Evolutionary conservation across 1,284 basidiomycete species (phyloP), one percentile per base, ranked within the genome.

Genomic region (Fomitopsis betulina): DNA sequence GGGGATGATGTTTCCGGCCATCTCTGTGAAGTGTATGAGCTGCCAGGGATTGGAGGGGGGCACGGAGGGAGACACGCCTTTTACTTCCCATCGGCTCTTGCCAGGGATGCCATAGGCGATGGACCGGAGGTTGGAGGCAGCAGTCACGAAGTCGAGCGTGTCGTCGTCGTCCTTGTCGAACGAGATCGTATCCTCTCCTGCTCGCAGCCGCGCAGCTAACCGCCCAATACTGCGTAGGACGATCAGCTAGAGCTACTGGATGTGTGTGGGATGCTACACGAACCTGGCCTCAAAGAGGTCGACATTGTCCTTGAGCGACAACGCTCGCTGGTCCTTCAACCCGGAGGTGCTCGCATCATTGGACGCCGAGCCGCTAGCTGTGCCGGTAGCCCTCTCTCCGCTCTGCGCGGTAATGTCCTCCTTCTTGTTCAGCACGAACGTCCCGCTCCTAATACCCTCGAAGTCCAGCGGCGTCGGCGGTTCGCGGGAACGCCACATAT

Each of bases 81-180:
- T 99, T 56, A 98, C 88, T 71, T 98, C 90, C 88, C 97, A 99
- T 9, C 94, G 84, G 3, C 94, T 98, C 76, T 96, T 95, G 1
- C 80, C 80, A 9, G 84, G 81, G 52, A 99, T 99, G 5, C 88
- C 88, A 71, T 98, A 98, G 0, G 95, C 93, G 6, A 84, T 83
- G 0, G 94, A 93, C 5, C 96, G 87, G 40, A 99, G 78, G 75
- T 99, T 99, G 6, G 95, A 91, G 0, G 95, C 85, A 2, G 96
- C 91, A 0, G 95, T 94, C 35, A 98, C 96, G 70, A 99, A 98
- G 73, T 98, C 94, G 10, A 99, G 83, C 0, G 94, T 91, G 66
- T 98, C 96, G 40, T 95, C 91, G 68, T 99, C 97, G 71, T 99
- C 97, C 73, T 99, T 99, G 79, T 99, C 97, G 67, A 98, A 99